These are phyloP conservation scores for Xerocomus brunneocitrinus DNA, from an alignment of 768 basidiomycete genomes.

Conservation along the genomic window DNA sequence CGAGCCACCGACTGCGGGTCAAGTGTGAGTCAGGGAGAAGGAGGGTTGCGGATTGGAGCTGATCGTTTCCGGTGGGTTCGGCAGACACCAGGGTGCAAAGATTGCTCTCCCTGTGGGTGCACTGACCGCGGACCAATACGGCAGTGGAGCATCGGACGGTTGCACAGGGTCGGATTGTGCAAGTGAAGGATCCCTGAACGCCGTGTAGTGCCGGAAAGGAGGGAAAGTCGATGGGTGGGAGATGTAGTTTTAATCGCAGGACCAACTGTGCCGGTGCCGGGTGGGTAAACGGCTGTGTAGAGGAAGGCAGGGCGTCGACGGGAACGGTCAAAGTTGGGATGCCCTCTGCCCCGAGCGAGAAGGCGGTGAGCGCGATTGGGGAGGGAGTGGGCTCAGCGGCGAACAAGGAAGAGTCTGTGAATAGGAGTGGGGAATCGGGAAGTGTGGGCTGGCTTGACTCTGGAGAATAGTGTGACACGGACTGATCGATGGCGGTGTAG, in stretches of 20 bases:
- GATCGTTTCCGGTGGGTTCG: constrained; percentile 43
- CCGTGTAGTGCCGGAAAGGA: constrained; percentile 58
- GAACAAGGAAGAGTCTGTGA: constrained; percentile 26
- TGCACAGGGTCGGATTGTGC: constrained; percentile 50
- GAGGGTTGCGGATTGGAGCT: constrained; percentile 47
- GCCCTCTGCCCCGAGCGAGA: constrained; percentile 62
- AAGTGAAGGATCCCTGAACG: constrained; percentile 53
- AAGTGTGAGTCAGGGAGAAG: constrained; percentile 65
- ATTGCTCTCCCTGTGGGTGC: constrained; percentile 50
- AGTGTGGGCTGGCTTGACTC: constrained; percentile 18
- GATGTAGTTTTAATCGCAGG: constrained; percentile 53
- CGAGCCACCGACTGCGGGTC: constrained; percentile 66
- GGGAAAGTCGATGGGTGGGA: constrained; percentile 51
- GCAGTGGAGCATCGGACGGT: constrained; percentile 61
- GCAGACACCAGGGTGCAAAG: constrained; percentile 35
- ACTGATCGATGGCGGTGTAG: constrained; percentile 23
- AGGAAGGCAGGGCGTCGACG: constrained; percentile 48
- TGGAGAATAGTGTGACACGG: constrained; percentile 23
- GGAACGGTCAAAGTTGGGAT: constrained; percentile 61
- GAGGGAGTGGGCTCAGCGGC: constrained; percentile 31
- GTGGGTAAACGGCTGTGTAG: constrained; percentile 33
- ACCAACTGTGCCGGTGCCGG: constrained; percentile 38
- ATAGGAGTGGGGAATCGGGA: constrained; percentile 29
- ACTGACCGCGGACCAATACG: constrained; percentile 48
- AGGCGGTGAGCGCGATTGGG: constrained; percentile 30